Base-by-base conservation (phyloP, 139 green algal species). In the Chlorella sp. region DNA sequence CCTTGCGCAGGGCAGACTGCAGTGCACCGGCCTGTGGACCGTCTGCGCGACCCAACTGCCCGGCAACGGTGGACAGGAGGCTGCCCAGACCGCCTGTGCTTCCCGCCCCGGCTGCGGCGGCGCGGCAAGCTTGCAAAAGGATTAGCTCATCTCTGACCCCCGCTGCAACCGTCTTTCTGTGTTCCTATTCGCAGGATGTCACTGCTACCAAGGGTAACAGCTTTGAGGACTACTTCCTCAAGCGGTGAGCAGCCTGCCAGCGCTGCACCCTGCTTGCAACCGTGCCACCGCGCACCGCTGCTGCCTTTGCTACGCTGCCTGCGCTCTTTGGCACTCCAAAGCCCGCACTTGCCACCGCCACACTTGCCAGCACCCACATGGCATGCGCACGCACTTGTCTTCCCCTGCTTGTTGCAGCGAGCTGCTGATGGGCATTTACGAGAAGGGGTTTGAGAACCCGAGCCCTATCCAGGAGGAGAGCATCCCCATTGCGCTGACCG, bases 221-320 rank as follows among this genome's bases (percentile, higher is more conserved):
- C 57, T 99, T 99, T 90, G 98, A 99, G 93, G 98, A 99, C 93
- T 99, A 99, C 89, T 99, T 99, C 88, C 93, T 99, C 57, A 99
- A 99, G 92, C 92, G 98, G 90, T 92, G 66, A 4, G 94, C 34
- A 53, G 16, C 9, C 2, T 15, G 71, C 71, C 57, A 82, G n/a
- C 48, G 32, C 32, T 73, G 40, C 26, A 28, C 32, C 69, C 28
- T 77, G 69, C 16, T 36, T 28, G 3, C 26, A 12, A 7, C 26
- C 60, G n/a, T 28, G 11, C 11, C 22, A 14, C 64, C 69, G 21
- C 26, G 2, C 69, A 36, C 15, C 69, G 26, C 28, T n/a, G 42
- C 40, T 32, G 22, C 12, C 80, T 11, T 34, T 91, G 66, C n/a
- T 15, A 32, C 60, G 14, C 34, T 37, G 26, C 16, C 37, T 73